Evolutionary conservation across 73 alveolate species (phyloP).

Genomic region (Paramecium sonneborni): DNA sequence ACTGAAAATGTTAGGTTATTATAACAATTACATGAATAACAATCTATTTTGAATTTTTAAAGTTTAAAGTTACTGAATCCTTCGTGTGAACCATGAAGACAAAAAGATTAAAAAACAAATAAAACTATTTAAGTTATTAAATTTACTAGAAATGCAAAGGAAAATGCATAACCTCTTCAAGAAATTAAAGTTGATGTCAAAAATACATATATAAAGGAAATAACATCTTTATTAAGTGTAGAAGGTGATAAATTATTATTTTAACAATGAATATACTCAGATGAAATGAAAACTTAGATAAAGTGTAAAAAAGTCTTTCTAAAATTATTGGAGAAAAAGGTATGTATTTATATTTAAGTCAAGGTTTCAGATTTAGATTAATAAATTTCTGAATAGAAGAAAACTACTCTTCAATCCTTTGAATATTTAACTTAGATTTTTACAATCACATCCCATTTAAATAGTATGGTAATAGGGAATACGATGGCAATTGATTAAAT

Average conservation of each 20-base stretch:
- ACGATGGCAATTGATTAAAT: background rate
- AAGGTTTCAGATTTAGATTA: conserved; percentile 45
- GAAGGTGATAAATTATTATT: background rate
- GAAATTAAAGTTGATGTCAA: conserved; percentile 48
- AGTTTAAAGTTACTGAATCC: background rate
- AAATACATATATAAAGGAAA: conserved; percentile 43
- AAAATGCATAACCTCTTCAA: background rate
- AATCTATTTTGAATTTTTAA: background rate
- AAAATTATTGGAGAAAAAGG: conserved; percentile 53
- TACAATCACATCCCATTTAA: background rate
- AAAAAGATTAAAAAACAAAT: background rate
- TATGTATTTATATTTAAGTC: background rate
- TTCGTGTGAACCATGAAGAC: background rate
- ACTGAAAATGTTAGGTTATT: background rate
- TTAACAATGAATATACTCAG: background rate
- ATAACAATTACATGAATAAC: background rate
- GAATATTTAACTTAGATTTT: background rate
- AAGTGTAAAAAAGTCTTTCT: conserved; percentile 62
- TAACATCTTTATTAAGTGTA: conserved; percentile 42
- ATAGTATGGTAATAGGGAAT: background rate
- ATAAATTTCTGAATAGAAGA: background rate
- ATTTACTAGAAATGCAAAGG: background rate
- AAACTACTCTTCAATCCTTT: background rate
- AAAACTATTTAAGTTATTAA: background rate
- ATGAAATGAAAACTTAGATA: background rate